phyloP scores from a whole-genome alignment of 768 basidiomycete genomes.

The Saitozyma podzolica region DNA sequence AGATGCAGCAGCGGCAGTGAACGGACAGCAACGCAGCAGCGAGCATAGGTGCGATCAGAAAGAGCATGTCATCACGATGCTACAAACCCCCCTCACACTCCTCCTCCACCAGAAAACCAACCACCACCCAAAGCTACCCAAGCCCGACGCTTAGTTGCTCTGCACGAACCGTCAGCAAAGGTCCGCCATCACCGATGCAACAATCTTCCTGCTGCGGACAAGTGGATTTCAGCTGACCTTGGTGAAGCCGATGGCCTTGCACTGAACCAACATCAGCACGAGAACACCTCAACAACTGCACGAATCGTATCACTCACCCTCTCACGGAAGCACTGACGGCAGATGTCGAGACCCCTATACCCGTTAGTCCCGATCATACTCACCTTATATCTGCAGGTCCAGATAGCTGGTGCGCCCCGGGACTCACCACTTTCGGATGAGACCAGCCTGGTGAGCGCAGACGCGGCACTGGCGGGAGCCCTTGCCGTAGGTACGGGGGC shows the following conservation, averaged over 20 bases:
- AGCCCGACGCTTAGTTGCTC: slow-evolving; percentile 38
- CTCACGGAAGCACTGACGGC: slow-evolving; percentile 98
- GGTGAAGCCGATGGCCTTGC: slow-evolving; percentile 85
- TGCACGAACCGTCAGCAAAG: slow-evolving; percentile 19
- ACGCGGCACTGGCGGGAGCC: slow-evolving; percentile 95
- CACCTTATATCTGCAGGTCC: neutral
- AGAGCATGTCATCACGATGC: slow-evolving; percentile 7
- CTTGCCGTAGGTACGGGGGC: slow-evolving; percentile 89
- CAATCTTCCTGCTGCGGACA: no score
- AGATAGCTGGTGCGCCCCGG: neutral
- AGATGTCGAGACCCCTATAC: slow-evolving; percentile 81
- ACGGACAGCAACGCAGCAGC: no score
- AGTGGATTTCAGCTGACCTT: slow-evolving; percentile 62
- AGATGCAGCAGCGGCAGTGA: no score
- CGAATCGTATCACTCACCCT: slow-evolving; percentile 56
- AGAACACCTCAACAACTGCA: neutral
- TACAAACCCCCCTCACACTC: slow-evolving; percentile 11
- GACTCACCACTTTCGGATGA: slow-evolving; percentile 65
- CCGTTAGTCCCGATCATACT: neutral
- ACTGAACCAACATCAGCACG: slow-evolving; percentile 19
- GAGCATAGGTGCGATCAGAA: neutral
- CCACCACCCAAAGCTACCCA: neutral
- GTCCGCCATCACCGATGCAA: no score
- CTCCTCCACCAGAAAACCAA: neutral
- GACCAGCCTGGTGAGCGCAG: slow-evolving; percentile 94